These are phyloP conservation scores for Claviceps sp. DNA, from an alignment of 2,329 filamentous ascomycete genomes.

Conservation along the genomic window DNA sequence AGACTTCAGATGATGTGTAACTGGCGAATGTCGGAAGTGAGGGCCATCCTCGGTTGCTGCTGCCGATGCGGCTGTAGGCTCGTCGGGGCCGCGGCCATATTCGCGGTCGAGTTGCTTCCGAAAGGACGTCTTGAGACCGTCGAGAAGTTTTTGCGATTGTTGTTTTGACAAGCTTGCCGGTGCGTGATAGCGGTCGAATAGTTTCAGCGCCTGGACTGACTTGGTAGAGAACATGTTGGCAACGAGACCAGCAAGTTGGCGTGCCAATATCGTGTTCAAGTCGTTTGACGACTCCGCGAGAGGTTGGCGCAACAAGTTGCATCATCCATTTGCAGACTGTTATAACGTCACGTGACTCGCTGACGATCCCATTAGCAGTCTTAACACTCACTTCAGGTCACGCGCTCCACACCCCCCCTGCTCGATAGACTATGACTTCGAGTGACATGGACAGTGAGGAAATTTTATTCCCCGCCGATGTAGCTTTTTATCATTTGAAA, in stretches of 20 bases:
- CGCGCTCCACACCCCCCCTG: no score
- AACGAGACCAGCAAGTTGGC: not conserved
- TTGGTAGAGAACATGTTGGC: conserved; percentile 25
- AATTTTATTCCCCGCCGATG: no score
- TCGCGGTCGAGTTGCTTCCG: conserved; percentile 44
- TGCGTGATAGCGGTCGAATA: conserved; percentile 33
- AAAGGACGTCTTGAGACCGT: conserved; percentile 43
- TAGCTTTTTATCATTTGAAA: no score
- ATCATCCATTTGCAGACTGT: no score
- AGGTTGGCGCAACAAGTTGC: no score
- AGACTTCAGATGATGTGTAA: conserved; percentile 36
- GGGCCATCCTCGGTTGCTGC: conserved; percentile 9
- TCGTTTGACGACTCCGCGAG: not conserved
- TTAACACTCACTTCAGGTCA: no score
- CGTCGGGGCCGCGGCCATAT: conserved; percentile 31
- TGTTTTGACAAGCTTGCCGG: conserved; percentile 35
- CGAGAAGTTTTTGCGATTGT: conserved; percentile 41
- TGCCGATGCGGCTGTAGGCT: conserved; percentile 11
- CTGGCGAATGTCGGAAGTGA: conserved; percentile 23
- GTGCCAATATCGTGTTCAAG: not conserved
- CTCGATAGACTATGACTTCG: no score
- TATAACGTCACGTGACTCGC: no score
- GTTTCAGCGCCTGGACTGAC: conserved; percentile 22
- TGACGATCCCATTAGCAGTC: no score
- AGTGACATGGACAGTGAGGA: no score